These are phyloP conservation scores for Solanum pinnatisectum DNA, from an alignment of 257 asterid genomes.

Conservation along the genomic window DNA sequence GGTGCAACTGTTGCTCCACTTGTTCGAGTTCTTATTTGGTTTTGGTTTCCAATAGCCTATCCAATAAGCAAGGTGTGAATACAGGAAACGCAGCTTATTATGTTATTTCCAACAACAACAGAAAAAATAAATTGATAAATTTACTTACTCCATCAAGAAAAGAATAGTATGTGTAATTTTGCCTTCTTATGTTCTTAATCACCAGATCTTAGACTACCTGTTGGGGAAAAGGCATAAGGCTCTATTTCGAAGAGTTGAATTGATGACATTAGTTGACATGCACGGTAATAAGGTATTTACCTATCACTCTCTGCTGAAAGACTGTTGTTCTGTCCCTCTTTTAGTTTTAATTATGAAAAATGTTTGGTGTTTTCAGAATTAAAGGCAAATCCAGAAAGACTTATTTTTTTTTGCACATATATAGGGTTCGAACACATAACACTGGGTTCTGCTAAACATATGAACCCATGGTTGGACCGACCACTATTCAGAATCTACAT, in stretches of 20 bases:
- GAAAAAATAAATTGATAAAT: neutral
- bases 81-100: neutral
- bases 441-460: neutral
- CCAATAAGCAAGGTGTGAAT: constrained; percentile 63
- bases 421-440: neutral
- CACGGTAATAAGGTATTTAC: constrained; percentile 59
- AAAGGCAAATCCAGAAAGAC: neutral
- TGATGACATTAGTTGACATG: constrained; percentile 64
- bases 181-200: neutral
- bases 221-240: constrained; percentile 60
- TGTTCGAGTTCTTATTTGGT: constrained; percentile 40
- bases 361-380: neutral
- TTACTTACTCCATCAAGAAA: neutral
- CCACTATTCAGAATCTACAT: neutral
- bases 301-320: neutral
- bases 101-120: neutral
- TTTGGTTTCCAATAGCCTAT: constrained; percentile 53
- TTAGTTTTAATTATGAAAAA: neutral
- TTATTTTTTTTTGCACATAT: neutral
- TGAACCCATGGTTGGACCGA: neutral
- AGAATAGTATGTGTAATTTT: neutral
- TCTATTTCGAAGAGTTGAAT: constrained; percentile 62
- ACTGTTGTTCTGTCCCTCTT: neutral
- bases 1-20: constrained; percentile 62
- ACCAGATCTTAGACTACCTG: constrained; percentile 55